A percentile compares a stretch with the other conserved stretches of the same genome.
Evolutionary conservation across 1,139 yeast species (phyloP).

Genomic region (Diutina neorugosa): DNA sequence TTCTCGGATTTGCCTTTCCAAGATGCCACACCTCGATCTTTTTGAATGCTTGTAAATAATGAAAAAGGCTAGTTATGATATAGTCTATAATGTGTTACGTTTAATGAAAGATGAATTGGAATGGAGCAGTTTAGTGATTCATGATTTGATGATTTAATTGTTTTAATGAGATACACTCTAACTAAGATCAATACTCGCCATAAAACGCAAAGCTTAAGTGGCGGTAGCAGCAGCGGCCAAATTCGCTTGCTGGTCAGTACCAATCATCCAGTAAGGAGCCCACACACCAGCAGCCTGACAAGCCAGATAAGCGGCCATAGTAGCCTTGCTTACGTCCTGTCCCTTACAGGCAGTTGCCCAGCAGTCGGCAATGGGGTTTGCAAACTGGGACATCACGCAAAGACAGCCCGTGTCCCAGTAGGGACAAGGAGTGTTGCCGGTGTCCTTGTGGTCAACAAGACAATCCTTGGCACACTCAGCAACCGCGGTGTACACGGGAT

Average conservation of each 20-base stretch:
- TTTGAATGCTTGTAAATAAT: neutral
- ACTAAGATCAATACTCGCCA: neutral
- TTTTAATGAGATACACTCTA: too few species aligned
- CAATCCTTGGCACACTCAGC: neutral
- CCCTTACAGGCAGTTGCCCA: neutral
- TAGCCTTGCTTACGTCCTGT: neutral
- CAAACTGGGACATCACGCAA: constrained; percentile 1
- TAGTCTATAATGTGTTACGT: too few species aligned
- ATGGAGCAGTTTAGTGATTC: too few species aligned
- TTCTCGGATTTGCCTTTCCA: neutral
- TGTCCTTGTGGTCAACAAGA: neutral
- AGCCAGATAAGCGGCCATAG: neutral
- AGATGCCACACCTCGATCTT: neutral
- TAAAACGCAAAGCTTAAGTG: neutral
- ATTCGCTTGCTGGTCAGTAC: neutral
- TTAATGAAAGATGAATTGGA: too few species aligned
- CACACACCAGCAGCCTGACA: neutral
- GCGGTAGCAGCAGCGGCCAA: constrained; percentile 2
- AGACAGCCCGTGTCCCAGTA: constrained; percentile 4
- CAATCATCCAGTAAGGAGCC: constrained; percentile 2
- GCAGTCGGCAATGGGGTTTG: neutral
- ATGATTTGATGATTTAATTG: too few species aligned
- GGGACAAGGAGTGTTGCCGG: constrained; percentile 3
- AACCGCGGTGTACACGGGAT: constrained; percentile 1
- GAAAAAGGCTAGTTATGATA: too few species aligned